Evolutionary conservation across 2,329 filamentous ascomycete genomes (phyloP).

Genomic region (Xylariaceae sp.): DNA sequence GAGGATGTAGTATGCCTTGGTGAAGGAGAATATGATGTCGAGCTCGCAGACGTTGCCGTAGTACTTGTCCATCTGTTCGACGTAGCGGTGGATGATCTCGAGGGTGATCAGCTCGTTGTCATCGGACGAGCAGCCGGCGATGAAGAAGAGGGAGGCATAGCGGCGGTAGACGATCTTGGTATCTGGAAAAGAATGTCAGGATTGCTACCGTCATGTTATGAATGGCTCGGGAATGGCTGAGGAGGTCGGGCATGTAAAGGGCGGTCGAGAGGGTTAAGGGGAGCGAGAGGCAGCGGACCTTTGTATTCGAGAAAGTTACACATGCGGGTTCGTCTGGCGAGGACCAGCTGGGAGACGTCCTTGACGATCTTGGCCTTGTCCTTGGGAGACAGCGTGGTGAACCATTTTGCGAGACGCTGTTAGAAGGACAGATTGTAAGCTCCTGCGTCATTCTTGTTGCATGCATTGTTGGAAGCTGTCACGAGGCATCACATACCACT

Average conservation of each 20-base stretch:
- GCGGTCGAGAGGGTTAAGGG: slow-evolving; percentile 1
- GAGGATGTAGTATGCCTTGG: slow-evolving; percentile 98
- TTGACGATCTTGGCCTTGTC: slow-evolving; percentile 99
- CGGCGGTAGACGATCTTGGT: slow-evolving; percentile 98
- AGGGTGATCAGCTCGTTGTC: slow-evolving; percentile 98
- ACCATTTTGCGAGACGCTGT: slow-evolving; percentile 98
- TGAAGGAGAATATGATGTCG: slow-evolving; percentile 99
- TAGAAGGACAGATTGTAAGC: slow-evolving; percentile 5
- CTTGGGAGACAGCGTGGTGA: slow-evolving; percentile 93
- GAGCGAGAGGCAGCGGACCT: slow-evolving; percentile 50
- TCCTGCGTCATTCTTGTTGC: too few species aligned
- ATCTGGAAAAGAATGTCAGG: slow-evolving; percentile 50
- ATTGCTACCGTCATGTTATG: too few species aligned
- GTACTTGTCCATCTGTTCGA: slow-evolving; percentile 99
- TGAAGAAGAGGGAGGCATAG: slow-evolving; percentile 99
- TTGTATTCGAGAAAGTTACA: slow-evolving; percentile 99
- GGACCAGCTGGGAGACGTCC: slow-evolving; percentile 95
- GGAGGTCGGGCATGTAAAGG: slow-evolving; percentile 13
- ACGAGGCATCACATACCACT: slow-evolving; percentile 67
- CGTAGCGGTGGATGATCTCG: slow-evolving; percentile 97
- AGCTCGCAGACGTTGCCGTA: slow-evolving; percentile 99
- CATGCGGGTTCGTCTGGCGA: slow-evolving; percentile 95
- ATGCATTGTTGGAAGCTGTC: slow-evolving; percentile 8
- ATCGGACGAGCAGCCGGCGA: slow-evolving; percentile 91
- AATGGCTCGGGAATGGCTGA: too few species aligned